Base-by-base conservation (phyloP, 192 early-diverging fungal species). In the Coemansia sp. region DNA sequence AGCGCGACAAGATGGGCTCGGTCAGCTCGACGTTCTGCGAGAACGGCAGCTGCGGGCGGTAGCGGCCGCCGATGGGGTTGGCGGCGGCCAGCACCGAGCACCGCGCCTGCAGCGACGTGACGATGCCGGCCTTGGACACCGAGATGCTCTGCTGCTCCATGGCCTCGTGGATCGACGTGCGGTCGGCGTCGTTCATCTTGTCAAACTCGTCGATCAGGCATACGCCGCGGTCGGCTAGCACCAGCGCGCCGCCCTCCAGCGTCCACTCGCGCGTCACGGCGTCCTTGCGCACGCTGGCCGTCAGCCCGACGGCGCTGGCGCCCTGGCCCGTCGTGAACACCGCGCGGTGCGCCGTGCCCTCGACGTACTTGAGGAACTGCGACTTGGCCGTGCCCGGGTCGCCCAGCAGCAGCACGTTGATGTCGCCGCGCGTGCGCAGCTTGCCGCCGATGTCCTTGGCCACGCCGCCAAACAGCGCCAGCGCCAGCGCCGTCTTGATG, bases 21-120 rank as follows among this genome's bases (percentile, higher is more conserved):
- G 96, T 99, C 59, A 99, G 78, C 71, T 99, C 94, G 18, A 99
- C 96, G 63, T 99, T 99, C 69, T 94, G 88, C 34, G 92, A 92
- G 56, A 99, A 95, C 0, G 94, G 89, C 18, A 96, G 83, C 39
- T 90, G 86, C n/a, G 91, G 83, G 57, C 91, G 90, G 74, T 93
- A 93, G 39, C 90, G 86, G 45, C 91, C 91, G 41, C 89, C 83
- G 46, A 91, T 86, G 33, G 91, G 90, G 62, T 93, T 93, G 58
- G 90, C 90, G 11, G 90, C 91, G 1, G 90, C 90, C 14, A 91
- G 61, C 41, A 93, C 84, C 3, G 89, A 83, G 61, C 91, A 93
- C 44, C 91, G 86, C 22, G 91, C 91, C 54, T 89, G 89, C n/a
- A 93, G 73, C 15, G 89, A 84, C 6, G 91, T 90, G 40, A 91